A percentile compares a stretch with the other conserved stretches of the same genome.
phyloP scores from a whole-genome alignment of 441 rosid species.

The Erodium moschatum region DNA sequence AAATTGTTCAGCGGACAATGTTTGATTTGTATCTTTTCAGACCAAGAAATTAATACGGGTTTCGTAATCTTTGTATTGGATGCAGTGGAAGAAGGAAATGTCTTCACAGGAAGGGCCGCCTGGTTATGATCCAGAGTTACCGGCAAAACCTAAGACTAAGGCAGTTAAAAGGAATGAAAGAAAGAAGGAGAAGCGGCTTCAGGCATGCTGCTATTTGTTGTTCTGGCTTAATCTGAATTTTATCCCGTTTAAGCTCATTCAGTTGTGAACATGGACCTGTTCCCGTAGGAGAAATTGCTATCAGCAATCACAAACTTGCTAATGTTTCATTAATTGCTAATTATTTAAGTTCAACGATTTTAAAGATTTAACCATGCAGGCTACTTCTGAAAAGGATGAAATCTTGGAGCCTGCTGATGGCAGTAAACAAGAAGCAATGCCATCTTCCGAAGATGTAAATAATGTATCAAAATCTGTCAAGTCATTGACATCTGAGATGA shows the following conservation, averaged over 20 bases:
- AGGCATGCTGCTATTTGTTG: constrained; percentile 37
- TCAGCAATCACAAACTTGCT: background rate
- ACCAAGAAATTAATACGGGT: no score
- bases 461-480: constrained; percentile 36
- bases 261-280: no score
- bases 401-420: constrained; percentile 31
- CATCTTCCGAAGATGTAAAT: constrained; percentile 14
- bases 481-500: constrained; percentile 56
- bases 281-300: no score
- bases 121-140: constrained; percentile 55
- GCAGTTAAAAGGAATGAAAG: constrained; percentile 78
- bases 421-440: no score
- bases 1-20: no score
- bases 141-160: constrained; percentile 69
- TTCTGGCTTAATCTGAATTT: constrained; percentile 3
- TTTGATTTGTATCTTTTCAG: no score
- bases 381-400: constrained; percentile 64
- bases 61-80: background rate
- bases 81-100: constrained; percentile 81
- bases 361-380: constrained; percentile 33
- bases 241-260: background rate
- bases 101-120: constrained; percentile 60
- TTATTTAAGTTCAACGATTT: constrained; percentile 13
- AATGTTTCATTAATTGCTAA: background rate
- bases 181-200: constrained; percentile 83